A percentile compares a stretch with the other conserved stretches of the same genome.
These are phyloP conservation scores for Lignosus rhinocerotis DNA, from an alignment of 1,284 basidiomycete genomes.

Conservation along the genomic window DNA sequence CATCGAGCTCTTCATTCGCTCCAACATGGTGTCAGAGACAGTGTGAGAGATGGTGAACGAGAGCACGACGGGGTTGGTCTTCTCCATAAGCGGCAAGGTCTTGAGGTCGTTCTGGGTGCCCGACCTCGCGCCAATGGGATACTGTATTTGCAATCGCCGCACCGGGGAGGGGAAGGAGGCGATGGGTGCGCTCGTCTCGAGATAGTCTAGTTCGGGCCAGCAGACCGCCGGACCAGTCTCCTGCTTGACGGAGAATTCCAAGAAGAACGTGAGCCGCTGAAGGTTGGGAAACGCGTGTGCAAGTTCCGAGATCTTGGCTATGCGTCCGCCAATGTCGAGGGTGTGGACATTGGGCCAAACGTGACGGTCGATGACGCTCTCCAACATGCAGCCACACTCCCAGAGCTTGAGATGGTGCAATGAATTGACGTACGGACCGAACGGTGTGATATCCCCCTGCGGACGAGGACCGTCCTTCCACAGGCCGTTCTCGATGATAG, in stretches of 20 bases:
- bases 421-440: constrained; percentile 20
- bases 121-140: constrained; percentile 17
- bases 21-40: constrained; percentile 12
- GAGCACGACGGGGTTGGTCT: constrained; percentile 25
- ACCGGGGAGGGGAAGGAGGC: constrained; percentile 25
- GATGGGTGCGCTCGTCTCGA: constrained; percentile 25
- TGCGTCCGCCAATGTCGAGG: constrained; percentile 26
- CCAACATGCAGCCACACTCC: constrained; percentile 29
- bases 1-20: constrained; percentile 21
- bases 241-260: constrained; percentile 27
- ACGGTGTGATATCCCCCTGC: constrained; percentile 25
- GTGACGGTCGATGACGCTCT: constrained; percentile 22
- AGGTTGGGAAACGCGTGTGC: constrained; percentile 27
- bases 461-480: constrained; percentile 29
- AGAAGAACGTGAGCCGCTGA: constrained; percentile 25
- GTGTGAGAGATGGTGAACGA: constrained; percentile 20
- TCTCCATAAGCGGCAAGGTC: constrained; percentile 23
- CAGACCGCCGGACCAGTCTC: constrained; percentile 22
- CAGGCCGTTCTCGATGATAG: constrained; percentile 25
- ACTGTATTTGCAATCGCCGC: constrained; percentile 25
- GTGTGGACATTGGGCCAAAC: constrained; percentile 24
- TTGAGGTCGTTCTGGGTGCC: constrained; percentile 21
- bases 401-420: constrained; percentile 25
- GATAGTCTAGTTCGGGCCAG: constrained; percentile 26
- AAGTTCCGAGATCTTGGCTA: constrained; percentile 24